Evolutionary conservation across 345 rosid genomes (phyloP), one percentile per base, ranked within the genome.

Genomic region (Pugionium dolabratum): DNA sequence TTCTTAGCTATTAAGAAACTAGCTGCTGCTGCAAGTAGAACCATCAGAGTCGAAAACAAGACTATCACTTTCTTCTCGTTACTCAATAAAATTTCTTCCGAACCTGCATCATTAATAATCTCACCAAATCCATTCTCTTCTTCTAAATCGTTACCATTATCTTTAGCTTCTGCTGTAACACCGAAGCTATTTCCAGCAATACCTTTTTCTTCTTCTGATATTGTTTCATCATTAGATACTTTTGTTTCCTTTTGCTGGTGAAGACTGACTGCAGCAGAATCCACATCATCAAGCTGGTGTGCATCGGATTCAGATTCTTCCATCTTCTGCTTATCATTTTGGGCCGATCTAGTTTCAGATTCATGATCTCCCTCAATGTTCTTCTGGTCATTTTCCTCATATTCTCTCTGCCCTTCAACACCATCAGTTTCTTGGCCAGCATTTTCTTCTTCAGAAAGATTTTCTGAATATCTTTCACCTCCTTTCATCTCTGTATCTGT

Each of bases 1-100:
- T 66, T 86, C 66, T 64, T 86, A 57, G 75, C 25, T 48, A 61
- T 55, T 30, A 79, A 36, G 57, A 83, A 69, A 80, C 80, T 58
- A 39, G 73, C 51, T 48, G 64, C 72, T 56, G 63, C 57, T 34
- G 72, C 82, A 41, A 81, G 62, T 44, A 86, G 61, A 65, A 83
- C 60, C 51, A 75, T 46, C 57, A 66, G 33, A 44, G 80, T 74
- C 6, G 82, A 66, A 58, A 77, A 50, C 67, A 82, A 54, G 25
- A 74, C 80, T 3, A 33, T 6, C 49, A 54, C 33, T 49, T 49
- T 66, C 58, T 59, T 72, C 53, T 50, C 30, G 18, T 51, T 31
- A 10, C 54, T 66, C 37, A n/a, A 52, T 41, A 34, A 28, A 35
- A 45, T 0, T 9, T 41, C 70, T 47, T 48, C 47, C 26, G 36